Conservation (phyloP, 257 asterid genomes). For the Jacaranda mimosifolia region DNA sequence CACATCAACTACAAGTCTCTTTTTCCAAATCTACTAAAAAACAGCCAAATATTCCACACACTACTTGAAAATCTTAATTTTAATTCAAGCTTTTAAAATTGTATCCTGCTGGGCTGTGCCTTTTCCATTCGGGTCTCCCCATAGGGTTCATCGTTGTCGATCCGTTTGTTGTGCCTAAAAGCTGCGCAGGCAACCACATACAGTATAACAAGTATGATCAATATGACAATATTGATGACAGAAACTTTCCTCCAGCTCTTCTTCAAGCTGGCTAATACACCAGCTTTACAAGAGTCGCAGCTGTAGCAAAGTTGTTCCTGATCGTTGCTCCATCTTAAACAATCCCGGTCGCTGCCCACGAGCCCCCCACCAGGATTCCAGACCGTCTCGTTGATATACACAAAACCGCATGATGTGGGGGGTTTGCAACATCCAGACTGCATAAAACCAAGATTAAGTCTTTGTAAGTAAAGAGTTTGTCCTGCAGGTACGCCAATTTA, state of each 20-base stretch:
- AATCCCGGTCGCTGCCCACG: conserved; percentile 59
- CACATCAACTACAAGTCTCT: neutral
- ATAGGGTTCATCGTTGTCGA: conserved; percentile 79
- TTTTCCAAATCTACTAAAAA: conserved; percentile 21
- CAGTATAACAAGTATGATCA: conserved; percentile 72
- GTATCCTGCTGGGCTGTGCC: conserved; percentile 83
- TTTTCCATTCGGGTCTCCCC: conserved; percentile 96
- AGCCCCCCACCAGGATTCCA: conserved; percentile 60
- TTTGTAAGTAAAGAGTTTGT: no score
- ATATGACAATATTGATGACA: conserved; percentile 67
- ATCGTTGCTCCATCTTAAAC: conserved; percentile 73
- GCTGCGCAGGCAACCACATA: conserved; percentile 84
- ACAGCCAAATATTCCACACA: conserved; percentile 11
- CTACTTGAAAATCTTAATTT: neutral
- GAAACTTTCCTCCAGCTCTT: conserved; percentile 91
- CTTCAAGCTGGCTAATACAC: conserved; percentile 83
- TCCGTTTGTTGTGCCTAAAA: conserved; percentile 80
- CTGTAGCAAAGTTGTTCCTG: conserved; percentile 68
- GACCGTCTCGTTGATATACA: conserved; percentile 67
- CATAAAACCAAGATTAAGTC: conserved; percentile 40
- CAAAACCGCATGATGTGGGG: conserved; percentile 75
- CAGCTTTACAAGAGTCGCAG: conserved; percentile 90
- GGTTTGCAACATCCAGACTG: conserved; percentile 99
- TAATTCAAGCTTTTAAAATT: conserved; percentile 50
- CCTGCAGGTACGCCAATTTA: no score